A percentile compares a stretch with the other conserved stretches of the same genome.
phyloP scores from a whole-genome alignment of 1,139 yeast genomes.

The Blastobotrys buckinghamii region DNA sequence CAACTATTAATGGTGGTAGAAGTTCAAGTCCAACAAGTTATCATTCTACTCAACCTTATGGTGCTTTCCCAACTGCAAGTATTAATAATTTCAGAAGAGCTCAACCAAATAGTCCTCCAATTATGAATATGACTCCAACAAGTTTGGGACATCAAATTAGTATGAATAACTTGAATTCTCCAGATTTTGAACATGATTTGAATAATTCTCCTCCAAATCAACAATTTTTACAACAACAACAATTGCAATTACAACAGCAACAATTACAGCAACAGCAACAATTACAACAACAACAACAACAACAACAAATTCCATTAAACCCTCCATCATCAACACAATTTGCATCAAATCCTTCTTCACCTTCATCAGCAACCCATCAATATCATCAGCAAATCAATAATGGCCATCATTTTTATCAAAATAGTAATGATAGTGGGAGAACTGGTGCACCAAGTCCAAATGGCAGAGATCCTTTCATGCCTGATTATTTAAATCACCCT shows the following conservation, averaged over 20 bases:
- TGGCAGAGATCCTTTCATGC: slow-evolving; percentile 14
- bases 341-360: neutral
- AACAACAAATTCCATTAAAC: neutral
- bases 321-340: neutral
- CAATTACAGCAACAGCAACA: neutral
- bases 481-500: slow-evolving; percentile 13
- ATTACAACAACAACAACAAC: neutral
- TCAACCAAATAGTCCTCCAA: neutral
- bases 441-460: neutral
- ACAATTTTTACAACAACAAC: neutral
- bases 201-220: neutral
- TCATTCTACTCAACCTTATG: slow-evolving; percentile 5
- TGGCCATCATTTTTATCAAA: neutral
- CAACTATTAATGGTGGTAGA: neutral
- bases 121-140: neutral
- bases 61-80: slow-evolving; percentile 10
- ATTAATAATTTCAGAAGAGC: slow-evolving; percentile 5
- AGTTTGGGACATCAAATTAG: neutral
- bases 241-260: neutral
- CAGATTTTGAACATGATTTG: neutral
- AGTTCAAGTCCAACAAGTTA: neutral
- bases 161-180: neutral
- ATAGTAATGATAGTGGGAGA: neutral
- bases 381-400: neutral
- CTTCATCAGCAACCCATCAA: neutral